Base-by-base conservation (phyloP, 2,329 filamentous ascomycete species). In the Teratosphaeria pseudoeucalypti region DNA sequence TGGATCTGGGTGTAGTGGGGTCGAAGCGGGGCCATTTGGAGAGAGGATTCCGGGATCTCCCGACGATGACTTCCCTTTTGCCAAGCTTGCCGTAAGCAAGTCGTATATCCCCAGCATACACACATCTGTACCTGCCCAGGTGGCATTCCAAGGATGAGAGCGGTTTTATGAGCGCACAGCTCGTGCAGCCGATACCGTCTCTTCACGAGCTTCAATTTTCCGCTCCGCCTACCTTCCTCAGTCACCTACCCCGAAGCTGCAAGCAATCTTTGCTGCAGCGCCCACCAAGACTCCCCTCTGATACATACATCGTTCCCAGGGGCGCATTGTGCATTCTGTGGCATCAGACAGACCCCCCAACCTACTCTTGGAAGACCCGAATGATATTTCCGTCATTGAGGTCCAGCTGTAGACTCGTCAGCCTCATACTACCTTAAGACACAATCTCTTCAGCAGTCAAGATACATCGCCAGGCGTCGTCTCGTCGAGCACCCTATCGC, bases 301-400 rank as follows among this genome's bases (percentile, higher is more conserved):
- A 3, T 29, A 3, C 27, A 29, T 29, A 6, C 27, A 29, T 29
- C 27, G 27, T 29, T 3, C 3, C 3, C 27, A 29, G 3, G 27
- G 6, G 27, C 27, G 27, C 27, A 29, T 29, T 29, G 27, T 29
- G 27, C 27, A 29, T 29, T 29, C 3, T 7, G 29, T 32, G 29
- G 29, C 43, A 16, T 23, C n/a, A 49, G 16, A 23, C 43, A 34
- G 6, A 34, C 23, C 64, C 66, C 52, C 65, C 65, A 34, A 65
- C 54, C 62, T 66, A 63, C 61, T 67, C 65, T 56, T 64, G 62
- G 39, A 60, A 52, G 9, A 63, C 63, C 23, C 68, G 67, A 43
- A 70, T 55, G 9, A 58, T 55, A 49, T 68, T 65, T 0, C 62
- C 64, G 52, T 69, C 65, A 29, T 63, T 64, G 61, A 69, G 58